phyloP scores from a whole-genome alignment of 345 rosid genomes.

The Conringia planisiliqua region DNA sequence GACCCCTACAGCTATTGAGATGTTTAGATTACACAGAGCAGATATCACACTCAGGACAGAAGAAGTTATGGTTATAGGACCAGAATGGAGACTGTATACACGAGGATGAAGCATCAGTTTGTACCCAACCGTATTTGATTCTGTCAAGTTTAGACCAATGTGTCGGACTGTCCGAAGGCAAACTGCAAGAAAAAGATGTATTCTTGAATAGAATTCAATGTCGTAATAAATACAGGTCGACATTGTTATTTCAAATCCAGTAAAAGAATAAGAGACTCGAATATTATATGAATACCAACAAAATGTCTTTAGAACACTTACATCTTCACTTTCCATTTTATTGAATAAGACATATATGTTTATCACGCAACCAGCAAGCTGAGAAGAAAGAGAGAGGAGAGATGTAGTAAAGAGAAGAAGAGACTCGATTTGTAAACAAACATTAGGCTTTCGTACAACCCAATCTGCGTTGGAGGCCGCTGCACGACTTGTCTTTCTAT shows the following conservation, averaged over 20 bases:
- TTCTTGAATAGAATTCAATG: neutral
- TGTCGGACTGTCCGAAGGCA: neutral
- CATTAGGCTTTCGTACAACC: slow-evolving; percentile 6
- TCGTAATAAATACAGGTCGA: neutral
- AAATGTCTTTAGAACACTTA: slow-evolving; percentile 8
- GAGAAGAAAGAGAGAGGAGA: slow-evolving; percentile 6
- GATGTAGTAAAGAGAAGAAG: neutral
- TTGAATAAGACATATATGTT: neutral
- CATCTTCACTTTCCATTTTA: slow-evolving; percentile 14
- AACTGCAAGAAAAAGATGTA: neutral
- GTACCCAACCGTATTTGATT: neutral
- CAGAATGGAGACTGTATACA: slow-evolving; percentile 39
- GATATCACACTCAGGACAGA: slow-evolving; percentile 41
- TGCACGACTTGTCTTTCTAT: slow-evolving; percentile 7
- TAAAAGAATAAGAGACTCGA: neutral
- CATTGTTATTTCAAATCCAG: neutral
- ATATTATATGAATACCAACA: neutral
- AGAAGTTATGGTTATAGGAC: slow-evolving; percentile 53
- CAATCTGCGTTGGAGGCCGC: neutral
- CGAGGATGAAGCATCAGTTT: slow-evolving; percentile 2
- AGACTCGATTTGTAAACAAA: slow-evolving; percentile 19
- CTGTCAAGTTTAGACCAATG: slow-evolving; percentile 1
- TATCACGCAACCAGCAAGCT: slow-evolving; percentile 11
- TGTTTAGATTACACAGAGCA: slow-evolving; percentile 51
- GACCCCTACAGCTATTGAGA: slow-evolving; percentile 40